Percentiles rank a stretch among this genome's conserved stretches.
Conservation (phyloP, 148 eudicot genomes). For the Amaranthus palmeri region DNA sequence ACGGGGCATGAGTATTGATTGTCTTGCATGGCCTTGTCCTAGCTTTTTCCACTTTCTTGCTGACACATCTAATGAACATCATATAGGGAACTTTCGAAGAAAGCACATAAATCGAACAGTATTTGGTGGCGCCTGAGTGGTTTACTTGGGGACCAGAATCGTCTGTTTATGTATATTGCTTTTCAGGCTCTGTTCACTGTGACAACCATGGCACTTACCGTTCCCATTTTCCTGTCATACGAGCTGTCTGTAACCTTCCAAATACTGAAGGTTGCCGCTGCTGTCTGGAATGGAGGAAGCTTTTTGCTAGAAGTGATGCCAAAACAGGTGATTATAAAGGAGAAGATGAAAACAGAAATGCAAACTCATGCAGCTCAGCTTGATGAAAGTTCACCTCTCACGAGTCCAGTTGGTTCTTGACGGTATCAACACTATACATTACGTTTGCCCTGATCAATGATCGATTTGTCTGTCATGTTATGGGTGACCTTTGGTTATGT, state of each 20-base stretch:
- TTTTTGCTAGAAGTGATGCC: slow-evolving; percentile 94
- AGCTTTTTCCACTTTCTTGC: not conserved
- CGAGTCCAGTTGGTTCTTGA: slow-evolving; percentile 14
- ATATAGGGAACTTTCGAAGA: slow-evolving; percentile 90
- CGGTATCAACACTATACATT: not conserved
- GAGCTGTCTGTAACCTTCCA: slow-evolving; percentile 61
- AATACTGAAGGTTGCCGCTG: slow-evolving; percentile 75
- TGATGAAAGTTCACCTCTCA: slow-evolving; percentile 11
- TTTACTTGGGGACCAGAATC: slow-evolving; percentile 84
- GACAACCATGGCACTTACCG: slow-evolving; percentile 88
- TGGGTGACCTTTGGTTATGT: not conserved
- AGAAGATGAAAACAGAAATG: slow-evolving; percentile 61
- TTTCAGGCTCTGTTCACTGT: slow-evolving; percentile 82
- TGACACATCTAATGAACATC: not conserved
- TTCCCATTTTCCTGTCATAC: slow-evolving; percentile 87
- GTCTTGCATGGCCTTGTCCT: not conserved
- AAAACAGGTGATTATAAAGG: slow-evolving; percentile 64
- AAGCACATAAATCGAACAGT: slow-evolving; percentile 91
- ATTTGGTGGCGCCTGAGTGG: slow-evolving; percentile 92
- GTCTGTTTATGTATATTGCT: slow-evolving; percentile 68
- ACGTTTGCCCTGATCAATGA: not conserved
- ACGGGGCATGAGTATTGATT: not conserved
- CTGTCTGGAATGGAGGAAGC: slow-evolving; percentile 92
- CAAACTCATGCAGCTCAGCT: slow-evolving; percentile 22
- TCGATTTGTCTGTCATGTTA: not conserved